Evolutionary conservation across 176 grass and related monocot species (phyloP).

Genomic region (Carex myosuroides): DNA sequence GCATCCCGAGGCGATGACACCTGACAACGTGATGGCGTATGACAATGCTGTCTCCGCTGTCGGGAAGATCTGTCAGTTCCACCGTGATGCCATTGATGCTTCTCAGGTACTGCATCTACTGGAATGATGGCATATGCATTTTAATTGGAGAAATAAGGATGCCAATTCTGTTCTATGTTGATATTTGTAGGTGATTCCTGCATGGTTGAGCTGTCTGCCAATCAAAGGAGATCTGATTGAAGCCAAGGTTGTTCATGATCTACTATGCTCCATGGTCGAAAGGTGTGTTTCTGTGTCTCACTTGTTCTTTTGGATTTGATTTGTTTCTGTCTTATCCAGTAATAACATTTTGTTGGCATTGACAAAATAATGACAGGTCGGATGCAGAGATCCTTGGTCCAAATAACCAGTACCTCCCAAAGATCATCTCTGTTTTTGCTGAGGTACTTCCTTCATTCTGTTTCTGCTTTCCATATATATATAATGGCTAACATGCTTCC

Average conservation of each 20-base stretch:
- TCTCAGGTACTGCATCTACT: conserved; percentile 48
- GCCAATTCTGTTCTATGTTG: conserved; percentile 2
- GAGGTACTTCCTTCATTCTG: conserved; percentile 49
- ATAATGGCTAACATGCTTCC: no score
- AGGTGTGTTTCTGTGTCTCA: conserved; percentile 35
- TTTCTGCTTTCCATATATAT: neutral
- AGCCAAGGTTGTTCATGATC: conserved; percentile 93
- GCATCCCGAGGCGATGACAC: conserved; percentile 58
- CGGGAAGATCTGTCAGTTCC: conserved; percentile 90
- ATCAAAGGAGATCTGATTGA: conserved; percentile 97
- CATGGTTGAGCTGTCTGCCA: conserved; percentile 83
- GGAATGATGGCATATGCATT: neutral
- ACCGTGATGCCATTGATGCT: conserved; percentile 74
- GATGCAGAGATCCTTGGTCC: conserved; percentile 71
- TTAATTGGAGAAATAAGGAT: neutral
- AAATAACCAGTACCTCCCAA: conserved; percentile 67
- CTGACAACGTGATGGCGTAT: conserved; percentile 91
- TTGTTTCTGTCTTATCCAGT: neutral
- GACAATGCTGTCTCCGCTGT: conserved; percentile 96
- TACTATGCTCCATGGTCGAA: conserved; percentile 92
- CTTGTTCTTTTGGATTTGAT: neutral
- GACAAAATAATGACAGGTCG: conserved; percentile 37
- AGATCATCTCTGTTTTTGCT: conserved; percentile 68
- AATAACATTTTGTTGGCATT: conserved; percentile 19
- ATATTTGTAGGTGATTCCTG: conserved; percentile 63